These are phyloP conservation scores for Henckelia pumila DNA, from an alignment of 257 asterid species.

Conservation along the genomic window DNA sequence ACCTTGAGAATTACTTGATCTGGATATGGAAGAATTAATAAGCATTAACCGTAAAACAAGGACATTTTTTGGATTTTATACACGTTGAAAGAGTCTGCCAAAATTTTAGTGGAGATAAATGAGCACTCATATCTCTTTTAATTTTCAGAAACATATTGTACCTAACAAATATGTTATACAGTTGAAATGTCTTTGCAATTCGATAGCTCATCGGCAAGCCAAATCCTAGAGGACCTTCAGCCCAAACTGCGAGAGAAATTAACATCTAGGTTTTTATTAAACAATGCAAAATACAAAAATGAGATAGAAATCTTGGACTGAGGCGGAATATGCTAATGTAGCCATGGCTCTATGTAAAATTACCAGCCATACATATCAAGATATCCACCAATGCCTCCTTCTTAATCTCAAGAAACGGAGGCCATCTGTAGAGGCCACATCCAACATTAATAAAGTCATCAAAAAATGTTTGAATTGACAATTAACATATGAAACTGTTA, in stretches of 20 bases:
- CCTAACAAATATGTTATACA: constrained; percentile 77
- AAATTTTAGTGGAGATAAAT: constrained; percentile 11
- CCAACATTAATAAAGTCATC: constrained; percentile 20
- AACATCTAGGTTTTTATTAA: constrained; percentile 23
- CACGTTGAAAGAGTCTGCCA: background rate
- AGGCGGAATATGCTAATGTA: constrained; percentile 9
- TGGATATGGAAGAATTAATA: background rate
- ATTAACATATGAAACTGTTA: background rate
- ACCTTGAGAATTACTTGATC: background rate
- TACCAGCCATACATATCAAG: constrained; percentile 84
- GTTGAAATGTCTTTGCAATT: constrained; percentile 71
- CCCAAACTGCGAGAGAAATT: constrained; percentile 63
- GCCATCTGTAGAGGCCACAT: constrained; percentile 58
- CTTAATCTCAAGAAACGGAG: constrained; percentile 50
- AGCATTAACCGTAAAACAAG: background rate
- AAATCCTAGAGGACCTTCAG: constrained; percentile 89
- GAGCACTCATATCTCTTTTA: constrained; percentile 16
- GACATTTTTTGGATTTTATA: too few relatives aligned
- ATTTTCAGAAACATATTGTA: constrained; percentile 38
- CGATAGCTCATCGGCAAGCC: constrained; percentile 87
- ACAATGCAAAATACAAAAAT: constrained; percentile 20
- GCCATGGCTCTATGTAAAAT: constrained; percentile 14
- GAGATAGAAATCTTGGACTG: constrained; percentile 8
- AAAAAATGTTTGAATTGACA: background rate
- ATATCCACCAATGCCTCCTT: constrained; percentile 75